Conservation (phyloP, 225 moss, liverwort and hornwort species). For the Pseudoscleropodium purum region DNA sequence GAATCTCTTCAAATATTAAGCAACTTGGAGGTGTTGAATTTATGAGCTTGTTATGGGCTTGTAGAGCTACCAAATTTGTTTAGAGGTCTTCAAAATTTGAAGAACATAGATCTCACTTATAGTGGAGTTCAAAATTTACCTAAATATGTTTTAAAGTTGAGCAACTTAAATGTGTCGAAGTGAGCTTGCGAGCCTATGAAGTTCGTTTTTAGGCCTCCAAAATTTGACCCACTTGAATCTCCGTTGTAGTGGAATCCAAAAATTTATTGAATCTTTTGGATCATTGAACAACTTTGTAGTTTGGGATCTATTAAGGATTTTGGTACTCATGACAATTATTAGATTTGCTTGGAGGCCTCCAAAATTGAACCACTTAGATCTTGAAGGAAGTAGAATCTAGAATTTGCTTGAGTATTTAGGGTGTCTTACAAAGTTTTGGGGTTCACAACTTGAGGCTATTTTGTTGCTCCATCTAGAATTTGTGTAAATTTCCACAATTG, state of each 20-base stretch:
- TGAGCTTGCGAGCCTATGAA: rapidly evolving
- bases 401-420: too few species aligned
- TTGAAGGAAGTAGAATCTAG: rapidly evolving
- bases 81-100: too few species aligned
- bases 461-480: neutral
- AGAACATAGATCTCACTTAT: rapidly evolving
- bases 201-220: neutral
- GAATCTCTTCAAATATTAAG: rapidly evolving
- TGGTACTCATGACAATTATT: too few species aligned
- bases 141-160: neutral
- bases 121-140: neutral
- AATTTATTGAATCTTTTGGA: too few species aligned
- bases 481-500: rapidly evolving
- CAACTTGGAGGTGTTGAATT: too few species aligned
- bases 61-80: too few species aligned
- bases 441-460: neutral
- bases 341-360: neutral
- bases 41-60: rapidly evolving
- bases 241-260: too few species aligned
- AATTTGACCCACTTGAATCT: neutral
- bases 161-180: neutral
- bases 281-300: too few species aligned
- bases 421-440: rapidly evolving
- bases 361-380: neutral
- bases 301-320: too few species aligned